phyloP scores from a whole-genome alignment of 768 basidiomycete genomes.

The Mrakia blollopis region DNA sequence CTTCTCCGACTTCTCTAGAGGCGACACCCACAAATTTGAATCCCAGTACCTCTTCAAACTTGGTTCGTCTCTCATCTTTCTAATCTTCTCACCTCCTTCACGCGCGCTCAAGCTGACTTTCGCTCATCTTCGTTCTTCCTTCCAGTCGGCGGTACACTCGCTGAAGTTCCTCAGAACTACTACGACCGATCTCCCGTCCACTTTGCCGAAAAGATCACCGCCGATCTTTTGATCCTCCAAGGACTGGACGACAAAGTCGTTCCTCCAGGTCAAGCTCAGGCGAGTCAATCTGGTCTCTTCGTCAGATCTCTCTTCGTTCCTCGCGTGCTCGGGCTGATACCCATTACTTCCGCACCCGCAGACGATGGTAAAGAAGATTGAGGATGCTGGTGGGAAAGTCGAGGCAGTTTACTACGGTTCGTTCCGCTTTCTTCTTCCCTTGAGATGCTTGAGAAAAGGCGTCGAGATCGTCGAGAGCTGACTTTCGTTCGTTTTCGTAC shows the following conservation, averaged over 20 bases:
- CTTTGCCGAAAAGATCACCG: conserved; percentile 58
- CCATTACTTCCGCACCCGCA: not conserved
- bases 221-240: conserved; percentile 52
- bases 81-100: conserved; percentile 15
- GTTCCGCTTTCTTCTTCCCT: too few species aligned
- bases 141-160: conserved; percentile 55
- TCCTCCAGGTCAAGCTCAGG: conserved; percentile 57
- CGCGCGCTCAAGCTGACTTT: conserved; percentile 46
- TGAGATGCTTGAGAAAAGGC: too few species aligned
- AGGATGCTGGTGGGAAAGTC: conserved; percentile 52
- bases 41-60: conserved; percentile 35
- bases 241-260: conserved; percentile 48
- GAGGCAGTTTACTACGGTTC: conserved; percentile 56
- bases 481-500: not conserved
- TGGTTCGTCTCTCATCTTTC: conserved; percentile 53
- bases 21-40: conserved; percentile 58
- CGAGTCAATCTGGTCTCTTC: not conserved
- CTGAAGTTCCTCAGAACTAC: conserved; percentile 57
- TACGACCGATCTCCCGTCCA: conserved; percentile 59
- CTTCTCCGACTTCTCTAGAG: conserved; percentile 19
- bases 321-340: not conserved
- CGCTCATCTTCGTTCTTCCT: not conserved
- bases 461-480: too few species aligned
- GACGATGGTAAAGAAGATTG: conserved; percentile 55
- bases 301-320: not conserved